Percentiles rank a stretch among this genome's conserved stretches.
phyloP scores from a whole-genome alignment of 164 flowering plant genomes.

The Brasenia schreberi region DNA sequence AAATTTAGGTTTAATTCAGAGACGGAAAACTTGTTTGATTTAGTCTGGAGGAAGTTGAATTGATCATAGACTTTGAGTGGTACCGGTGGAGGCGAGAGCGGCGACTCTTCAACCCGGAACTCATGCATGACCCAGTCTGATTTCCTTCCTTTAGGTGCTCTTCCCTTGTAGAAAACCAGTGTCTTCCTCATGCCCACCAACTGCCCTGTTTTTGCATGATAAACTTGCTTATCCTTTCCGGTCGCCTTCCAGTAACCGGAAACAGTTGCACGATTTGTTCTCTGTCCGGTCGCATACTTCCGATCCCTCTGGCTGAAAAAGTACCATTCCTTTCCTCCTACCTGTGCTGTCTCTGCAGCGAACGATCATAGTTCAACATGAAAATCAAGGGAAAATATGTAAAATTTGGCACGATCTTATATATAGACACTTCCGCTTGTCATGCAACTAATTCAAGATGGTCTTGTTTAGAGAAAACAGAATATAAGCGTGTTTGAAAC shows the following conservation, averaged over 20 bases:
- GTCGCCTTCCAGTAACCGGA: conserved; percentile 87
- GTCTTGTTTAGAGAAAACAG: too few species aligned
- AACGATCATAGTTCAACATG: too few species aligned
- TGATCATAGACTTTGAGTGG: not conserved
- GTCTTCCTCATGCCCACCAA: conserved; percentile 85
- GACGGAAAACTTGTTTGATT: not conserved
- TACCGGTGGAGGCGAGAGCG: not conserved
- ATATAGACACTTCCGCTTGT: not conserved
- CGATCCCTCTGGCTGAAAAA: conserved; percentile 58
- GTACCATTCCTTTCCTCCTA: conserved; percentile 58
- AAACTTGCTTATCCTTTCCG: conserved; percentile 50
- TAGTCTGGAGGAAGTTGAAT: too few species aligned
- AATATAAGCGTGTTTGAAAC: too few species aligned
- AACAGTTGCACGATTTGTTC: conserved; percentile 64
- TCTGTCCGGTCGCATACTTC: conserved; percentile 62
- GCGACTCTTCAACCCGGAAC: conserved; percentile 43
- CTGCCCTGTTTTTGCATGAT: conserved; percentile 14
- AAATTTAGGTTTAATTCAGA: not conserved
- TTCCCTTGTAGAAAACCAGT: conserved; percentile 60
- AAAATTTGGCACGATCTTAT: too few species aligned
- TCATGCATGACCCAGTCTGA: conserved; percentile 89
- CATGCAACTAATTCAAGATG: too few species aligned
- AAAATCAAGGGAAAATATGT: too few species aligned
- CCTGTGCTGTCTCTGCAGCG: conserved; percentile 27
- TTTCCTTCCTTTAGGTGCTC: conserved; percentile 70